Evolutionary conservation across 148 eudicot genomes (phyloP).

Genomic region (Arctostaphylos glauca): DNA sequence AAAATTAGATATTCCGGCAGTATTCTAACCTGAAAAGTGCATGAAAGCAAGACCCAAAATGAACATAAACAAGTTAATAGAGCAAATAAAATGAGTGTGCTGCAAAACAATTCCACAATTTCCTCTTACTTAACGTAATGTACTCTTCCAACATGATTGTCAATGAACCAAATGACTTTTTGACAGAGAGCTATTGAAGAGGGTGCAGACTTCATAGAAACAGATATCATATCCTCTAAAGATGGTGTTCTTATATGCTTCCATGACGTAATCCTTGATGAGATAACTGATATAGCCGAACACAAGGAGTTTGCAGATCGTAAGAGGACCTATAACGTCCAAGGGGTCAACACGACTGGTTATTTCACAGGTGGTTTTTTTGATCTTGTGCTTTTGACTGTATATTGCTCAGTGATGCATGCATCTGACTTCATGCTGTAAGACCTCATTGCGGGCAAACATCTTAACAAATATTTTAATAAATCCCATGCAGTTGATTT

Average conservation of each 20-base stretch:
- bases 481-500: conserved; percentile 68
- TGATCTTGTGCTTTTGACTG: conserved; percentile 7
- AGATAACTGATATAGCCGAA: conserved; percentile 63
- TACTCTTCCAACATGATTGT: not conserved
- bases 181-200: conserved; percentile 92
- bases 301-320: conserved; percentile 76
- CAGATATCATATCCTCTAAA: conserved; percentile 61
- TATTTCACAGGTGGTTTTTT: conserved; percentile 50
- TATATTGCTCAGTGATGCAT: not conserved
- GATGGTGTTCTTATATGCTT: conserved; percentile 72
- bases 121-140: not conserved
- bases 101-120: not conserved
- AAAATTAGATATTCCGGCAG: not conserved
- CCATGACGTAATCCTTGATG: conserved; percentile 79
- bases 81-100: not conserved
- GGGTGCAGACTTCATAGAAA: conserved; percentile 91
- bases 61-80: conserved; percentile 2
- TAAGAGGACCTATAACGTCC: conserved; percentile 76
- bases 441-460: not conserved
- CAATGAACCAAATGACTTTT: conserved; percentile 2
- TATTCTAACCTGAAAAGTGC: not conserved
- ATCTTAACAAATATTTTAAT: not conserved
- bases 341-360: conserved; percentile 76
- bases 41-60: not conserved
- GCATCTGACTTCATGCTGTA: not conserved